Base-by-base conservation (phyloP, 1,284 basidiomycete species). In the Wallemia hederae region DNA sequence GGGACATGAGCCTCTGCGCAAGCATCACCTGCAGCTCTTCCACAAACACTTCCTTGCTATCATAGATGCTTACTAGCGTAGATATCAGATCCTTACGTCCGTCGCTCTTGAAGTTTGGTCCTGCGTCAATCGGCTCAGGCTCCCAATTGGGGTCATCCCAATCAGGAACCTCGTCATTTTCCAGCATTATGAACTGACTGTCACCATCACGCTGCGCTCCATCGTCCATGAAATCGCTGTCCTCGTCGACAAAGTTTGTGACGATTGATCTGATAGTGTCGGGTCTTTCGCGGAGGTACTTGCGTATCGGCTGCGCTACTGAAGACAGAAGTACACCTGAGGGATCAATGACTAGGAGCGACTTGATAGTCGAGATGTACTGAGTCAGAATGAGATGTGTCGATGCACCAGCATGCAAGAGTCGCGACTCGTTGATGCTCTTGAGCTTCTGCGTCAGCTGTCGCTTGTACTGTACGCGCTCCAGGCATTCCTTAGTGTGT, bases 321-420 rank as follows among this genome's bases (percentile, higher is more conserved):
- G 89, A 85, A 73, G 83, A 87, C 1, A 98, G 74, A 1, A 98
- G 74, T 0, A 97, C 90, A 0, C 91, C 91, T 0, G 82, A 82
- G 0, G 90, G 86, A 69, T 98, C 92, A 27, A 98, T 74, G 57
- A 91, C 79, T 0, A 91, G 81, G 17, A 98, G 72, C 66, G 86
- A 89, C 64, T 84, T 82, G 67, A 99, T 96, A 1, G 88, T 90
- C 1, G 83, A 81, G n/a, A 97, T 86, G 70, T 98, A 98, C 75
- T 88, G 83, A 1, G 80, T 75, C 24, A 98, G 75, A 63, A 98
- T 91, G 65, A 88, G 80, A 66, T 85, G 85, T 0, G 94, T 98
- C 64, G 91, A 89, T 1, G 90, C 89, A 9, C 91, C 94, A 0
- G 94, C 94, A 68, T 98, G 92, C 15, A 98, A 78, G 0, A 98